Conservation (phyloP, 164 flowering plant genomes). For the Magnolia changhungtana region DNA sequence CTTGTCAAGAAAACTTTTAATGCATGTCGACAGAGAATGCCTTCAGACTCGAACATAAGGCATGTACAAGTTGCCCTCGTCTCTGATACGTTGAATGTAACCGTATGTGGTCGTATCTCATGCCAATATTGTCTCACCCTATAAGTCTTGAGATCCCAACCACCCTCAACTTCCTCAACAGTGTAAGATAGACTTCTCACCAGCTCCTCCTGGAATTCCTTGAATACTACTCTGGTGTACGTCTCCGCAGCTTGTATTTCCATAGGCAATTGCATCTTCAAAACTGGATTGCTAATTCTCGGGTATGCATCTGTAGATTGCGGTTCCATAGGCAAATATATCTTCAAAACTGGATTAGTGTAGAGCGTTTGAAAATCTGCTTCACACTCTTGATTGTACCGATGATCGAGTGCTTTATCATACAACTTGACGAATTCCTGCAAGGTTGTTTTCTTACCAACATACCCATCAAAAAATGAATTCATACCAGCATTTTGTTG, state of each 20-base stretch:
- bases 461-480: slow-evolving; percentile 8
- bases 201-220: slow-evolving; percentile 9
- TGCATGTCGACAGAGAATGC: slow-evolving; percentile 10
- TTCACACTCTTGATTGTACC: slow-evolving; percentile 7
- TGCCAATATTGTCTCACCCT: slow-evolving; percentile 6
- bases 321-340: background rate
- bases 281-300: slow-evolving; percentile 1
- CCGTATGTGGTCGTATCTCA: slow-evolving; percentile 1
- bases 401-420: slow-evolving; percentile 5
- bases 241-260: slow-evolving; percentile 47
- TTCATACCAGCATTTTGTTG: background rate
- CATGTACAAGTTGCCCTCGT: slow-evolving; percentile 2
- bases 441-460: background rate
- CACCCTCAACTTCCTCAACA: background rate
- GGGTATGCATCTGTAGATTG: slow-evolving; percentile 4
- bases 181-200: background rate
- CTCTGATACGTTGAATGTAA: slow-evolving; percentile 7
- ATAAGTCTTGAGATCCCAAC: background rate
- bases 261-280: slow-evolving; percentile 28
- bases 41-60: slow-evolving; percentile 6
- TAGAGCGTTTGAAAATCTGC: slow-evolving; percentile 9
- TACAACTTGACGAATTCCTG: slow-evolving; percentile 1
- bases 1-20: slow-evolving; percentile 12
- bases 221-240: slow-evolving; percentile 18
- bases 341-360: slow-evolving; percentile 6